Conservation (phyloP, 1,284 basidiomycete genomes). For the Leccinum fallax region DNA sequence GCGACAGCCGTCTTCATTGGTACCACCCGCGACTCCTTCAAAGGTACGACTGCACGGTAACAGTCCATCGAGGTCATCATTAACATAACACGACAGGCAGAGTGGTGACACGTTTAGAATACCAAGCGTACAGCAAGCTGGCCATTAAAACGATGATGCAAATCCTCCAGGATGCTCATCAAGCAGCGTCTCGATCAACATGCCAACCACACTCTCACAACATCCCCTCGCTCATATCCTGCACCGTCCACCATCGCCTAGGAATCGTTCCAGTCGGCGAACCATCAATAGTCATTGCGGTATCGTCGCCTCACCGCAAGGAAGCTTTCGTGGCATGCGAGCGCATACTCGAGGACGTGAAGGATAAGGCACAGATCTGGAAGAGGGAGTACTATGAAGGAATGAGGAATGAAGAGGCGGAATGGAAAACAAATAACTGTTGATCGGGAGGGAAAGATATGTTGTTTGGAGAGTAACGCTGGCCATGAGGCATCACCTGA, state of each 20-base stretch:
- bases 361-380: constrained; percentile 84
- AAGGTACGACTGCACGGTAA: constrained; percentile 38
- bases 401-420: constrained; percentile 57
- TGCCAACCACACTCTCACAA: constrained; percentile 39
- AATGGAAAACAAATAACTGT: constrained; percentile 71
- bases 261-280: constrained; percentile 79
- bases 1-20: constrained; percentile 78
- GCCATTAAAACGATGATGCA: constrained; percentile 78
- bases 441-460: constrained; percentile 15
- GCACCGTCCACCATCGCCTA: constrained; percentile 76
- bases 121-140: constrained; percentile 81
- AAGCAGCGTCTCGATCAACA: constrained; percentile 44
- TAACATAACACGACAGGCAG: constrained; percentile 52
- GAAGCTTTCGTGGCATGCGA: constrained; percentile 84
- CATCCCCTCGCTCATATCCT: constrained; percentile 47
- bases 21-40: constrained; percentile 64
- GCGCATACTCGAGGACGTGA: constrained; percentile 81
- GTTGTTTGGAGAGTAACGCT: constrained; percentile 10
- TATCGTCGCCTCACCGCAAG: constrained; percentile 83
- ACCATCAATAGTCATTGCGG: constrained; percentile 82
- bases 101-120: constrained; percentile 72
- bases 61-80: constrained; percentile 2
- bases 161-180: constrained; percentile 56
- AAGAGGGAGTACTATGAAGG: constrained; percentile 85
- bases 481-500: constrained; percentile 12